Percentiles rank a stretch among this genome's conserved stretches.
Evolutionary conservation across 345 rosid genomes (phyloP).

Genomic region (Melaleuca alternifolia): DNA sequence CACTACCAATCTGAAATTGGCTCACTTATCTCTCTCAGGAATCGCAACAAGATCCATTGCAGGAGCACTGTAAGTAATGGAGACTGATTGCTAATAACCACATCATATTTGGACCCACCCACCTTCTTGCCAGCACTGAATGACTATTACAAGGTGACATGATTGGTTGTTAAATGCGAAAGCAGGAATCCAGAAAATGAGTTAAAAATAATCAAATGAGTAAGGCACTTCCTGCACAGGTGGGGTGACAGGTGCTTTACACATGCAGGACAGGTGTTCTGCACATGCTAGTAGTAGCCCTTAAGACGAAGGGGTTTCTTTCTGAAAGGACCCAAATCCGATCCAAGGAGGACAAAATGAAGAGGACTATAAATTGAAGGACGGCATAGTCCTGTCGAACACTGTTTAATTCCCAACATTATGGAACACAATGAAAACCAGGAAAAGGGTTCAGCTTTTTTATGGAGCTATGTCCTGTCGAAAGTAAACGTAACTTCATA

Average conservation of each 20-base stretch:
- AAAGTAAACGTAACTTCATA: not conserved
- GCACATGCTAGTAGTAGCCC: not conserved
- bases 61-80: slow-evolving; percentile 52
- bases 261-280: not conserved
- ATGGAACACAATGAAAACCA: not conserved
- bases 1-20: slow-evolving; percentile 57
- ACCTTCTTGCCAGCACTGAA: not conserved
- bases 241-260: not conserved
- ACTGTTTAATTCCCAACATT: not conserved
- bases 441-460: not conserved
- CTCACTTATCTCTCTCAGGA: slow-evolving; percentile 64
- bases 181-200: not conserved
- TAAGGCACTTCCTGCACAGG: not conserved
- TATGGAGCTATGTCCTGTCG: not conserved
- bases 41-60: slow-evolving; percentile 64
- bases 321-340: not conserved
- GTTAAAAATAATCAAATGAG: not conserved
- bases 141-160: not conserved
- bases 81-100: not conserved
- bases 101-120: not conserved
- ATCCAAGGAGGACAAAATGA: not conserved
- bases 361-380: not conserved
- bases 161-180: not conserved
- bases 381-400: not conserved
- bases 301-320: not conserved